Base-by-base conservation (phyloP, 495 filamentous ascomycete genomes). In the Talaromyces adpressus region DNA sequence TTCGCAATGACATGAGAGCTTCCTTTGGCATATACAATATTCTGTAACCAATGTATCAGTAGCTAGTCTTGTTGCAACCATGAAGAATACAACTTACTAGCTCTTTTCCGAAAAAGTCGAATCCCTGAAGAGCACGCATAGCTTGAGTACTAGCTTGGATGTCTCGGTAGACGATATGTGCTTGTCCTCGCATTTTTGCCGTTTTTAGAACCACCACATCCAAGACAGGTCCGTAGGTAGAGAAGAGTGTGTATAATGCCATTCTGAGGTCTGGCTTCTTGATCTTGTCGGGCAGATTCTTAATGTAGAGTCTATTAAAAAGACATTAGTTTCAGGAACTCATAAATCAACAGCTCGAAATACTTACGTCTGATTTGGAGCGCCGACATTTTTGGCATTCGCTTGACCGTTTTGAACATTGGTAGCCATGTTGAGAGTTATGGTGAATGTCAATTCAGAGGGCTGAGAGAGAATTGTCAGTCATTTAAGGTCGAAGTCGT, bases 161-260 rank as follows among this genome's bases (percentile, higher is more conserved):
- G 71, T 99, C 94, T 63, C 89, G 85, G 73, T 91, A 97, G 3
- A 93, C 90, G 54, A 99, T 80, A 70, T 97, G 93, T 59, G 94
- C 95, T 73, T 98, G 94, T 2, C 94, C 94, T 39, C 95, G 89
- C 89, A 96, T 93, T 76, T 92, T 92, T 68, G 79, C 79, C 0
- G 90, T 94, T 75, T 91, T 92, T 69, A 97, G 80, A 34, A 91
- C 89, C 34, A 96, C 89, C n/a, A 99, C 87, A 70, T 98, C 94
- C 57, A 99, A 84, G 14, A 99, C 90, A 8, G 91, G 86, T 22
- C 95, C 95, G 72, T 97, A 93, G 30, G 92, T 96, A 11, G 90
- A 89, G 70, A 98, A 99, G 16, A 98, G 85, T 67, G 89, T 91
- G 76, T 98, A 98, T 7, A 99, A 85, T 12, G 87, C 86, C 8